A percentile compares a stretch with the other conserved stretches of the same genome.
Evolutionary conservation across 2,329 filamentous ascomycete genomes (phyloP).

Genomic region (Lachnellula subtilissima): DNA sequence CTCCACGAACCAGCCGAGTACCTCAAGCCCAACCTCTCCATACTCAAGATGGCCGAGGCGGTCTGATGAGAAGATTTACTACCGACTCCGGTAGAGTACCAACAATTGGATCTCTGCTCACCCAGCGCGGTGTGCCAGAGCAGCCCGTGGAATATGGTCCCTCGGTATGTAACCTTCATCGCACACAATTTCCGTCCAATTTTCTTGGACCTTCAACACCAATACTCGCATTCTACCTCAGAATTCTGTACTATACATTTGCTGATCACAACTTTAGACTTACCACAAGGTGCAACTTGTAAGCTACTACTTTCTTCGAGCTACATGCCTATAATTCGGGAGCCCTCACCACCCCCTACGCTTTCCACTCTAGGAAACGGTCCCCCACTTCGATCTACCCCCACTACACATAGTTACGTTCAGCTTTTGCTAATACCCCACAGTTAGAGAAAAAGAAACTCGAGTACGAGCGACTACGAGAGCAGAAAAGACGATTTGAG

Average conservation of each 20-base stretch:
- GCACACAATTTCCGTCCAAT: not conserved
- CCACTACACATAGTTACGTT: not conserved
- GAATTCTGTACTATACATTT: constrained; percentile 6
- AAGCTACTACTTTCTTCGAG: constrained; percentile 36
- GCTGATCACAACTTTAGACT: constrained; percentile 40
- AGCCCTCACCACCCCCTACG: not conserved
- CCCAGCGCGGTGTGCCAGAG: constrained; percentile 27
- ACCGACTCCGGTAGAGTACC: constrained; percentile 82
- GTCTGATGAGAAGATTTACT: constrained; percentile 87
- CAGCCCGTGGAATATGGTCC: constrained; percentile 30
- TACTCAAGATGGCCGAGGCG: constrained; percentile 66
- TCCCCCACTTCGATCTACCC: not conserved
- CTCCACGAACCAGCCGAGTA: constrained; percentile 63
- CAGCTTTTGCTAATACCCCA: constrained; percentile 33
- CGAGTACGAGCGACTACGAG: constrained; percentile 85
- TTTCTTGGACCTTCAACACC: not conserved
- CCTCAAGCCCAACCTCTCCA: constrained; percentile 44
- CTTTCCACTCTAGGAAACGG: not conserved
- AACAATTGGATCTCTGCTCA: constrained; percentile 52
- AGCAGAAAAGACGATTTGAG: constrained; percentile 86
- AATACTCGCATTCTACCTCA: not conserved
- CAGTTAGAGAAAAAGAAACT: constrained; percentile 92
- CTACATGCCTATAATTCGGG: not conserved
- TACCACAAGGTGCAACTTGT: constrained; percentile 74
- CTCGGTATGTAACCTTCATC: constrained; percentile 24